Base-by-base conservation (phyloP, 331 rosid species). In the Phaseolus coccineus region DNA sequence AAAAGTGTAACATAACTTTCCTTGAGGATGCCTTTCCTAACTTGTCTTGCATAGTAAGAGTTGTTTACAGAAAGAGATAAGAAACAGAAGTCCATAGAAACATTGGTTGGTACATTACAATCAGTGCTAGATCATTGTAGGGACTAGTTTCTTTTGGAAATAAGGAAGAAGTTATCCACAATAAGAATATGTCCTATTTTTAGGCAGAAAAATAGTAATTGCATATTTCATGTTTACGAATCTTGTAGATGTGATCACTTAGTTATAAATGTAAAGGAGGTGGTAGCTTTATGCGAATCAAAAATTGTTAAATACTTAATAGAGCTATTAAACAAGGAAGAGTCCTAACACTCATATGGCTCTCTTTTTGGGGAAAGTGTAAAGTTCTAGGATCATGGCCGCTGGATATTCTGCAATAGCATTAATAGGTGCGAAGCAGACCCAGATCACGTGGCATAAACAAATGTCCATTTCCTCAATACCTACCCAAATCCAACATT, bases 71-170 rank as follows among this genome's bases (percentile, higher is more conserved):
- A 44, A 2, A 46, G 19, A 68, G 59, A 67, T 14, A 68, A 10
- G 15, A 27, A 44, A 42, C 25, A 8, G 25, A 37, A 14, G 30
- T 59, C 30, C 52, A 77, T 19, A 61, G 19, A 51, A 55, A 44
- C 16, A 59, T 77, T 83, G 76, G 82, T 82, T 83, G 90, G 88
- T 79, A 85, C 88, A 85, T 81, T 80, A 66, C 79, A 83, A 58
- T 74, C 80, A 44, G 68, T 71, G 79, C 75, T 80, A 62, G 74
- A 77, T 76, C 64, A 76, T 76, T 64, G 56, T 52, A 48, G 81
- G 84, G 84, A 74, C 63, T 44, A 42, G 30, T 74, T 77, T 83
- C 79, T 72, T 79, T 77, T 39, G 52, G 50, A 47, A 72, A 78
- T 77, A 69, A 30, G 85, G 74, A 56, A 77, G 62, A 81, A 55